Percentiles rank a stretch among this genome's conserved stretches.
phyloP scores from a whole-genome alignment of 371 early-diverging fungal species.

The Coemansia sp. region DNA sequence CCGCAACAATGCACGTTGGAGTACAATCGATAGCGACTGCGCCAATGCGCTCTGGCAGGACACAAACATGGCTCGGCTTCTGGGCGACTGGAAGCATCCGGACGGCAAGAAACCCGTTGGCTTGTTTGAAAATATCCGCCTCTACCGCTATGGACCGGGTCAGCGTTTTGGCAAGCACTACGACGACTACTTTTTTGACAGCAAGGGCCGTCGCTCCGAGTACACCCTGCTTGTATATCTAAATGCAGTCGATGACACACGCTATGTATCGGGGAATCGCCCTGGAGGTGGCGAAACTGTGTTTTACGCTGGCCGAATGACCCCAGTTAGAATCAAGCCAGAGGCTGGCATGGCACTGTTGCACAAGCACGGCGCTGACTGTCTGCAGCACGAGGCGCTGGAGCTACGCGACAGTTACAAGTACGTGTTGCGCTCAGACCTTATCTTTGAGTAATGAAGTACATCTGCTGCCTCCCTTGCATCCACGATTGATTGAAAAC shows the following conservation, averaged over 20 bases:
- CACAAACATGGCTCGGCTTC: conserved; percentile 56
- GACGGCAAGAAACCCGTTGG: conserved; percentile 54
- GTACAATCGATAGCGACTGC: conserved; percentile 55
- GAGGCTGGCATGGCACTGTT: conserved; percentile 64
- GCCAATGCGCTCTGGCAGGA: conserved; percentile 61
- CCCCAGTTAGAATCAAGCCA: conserved; percentile 58
- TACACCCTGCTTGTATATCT: conserved; percentile 72
- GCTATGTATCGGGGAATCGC: conserved; percentile 33
- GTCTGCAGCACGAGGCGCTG: conserved; percentile 72
- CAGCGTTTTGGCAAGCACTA: conserved; percentile 75
- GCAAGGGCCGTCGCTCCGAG: conserved; percentile 54
- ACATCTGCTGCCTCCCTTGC: neutral
- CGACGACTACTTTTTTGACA: conserved; percentile 67
- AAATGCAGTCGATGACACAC: conserved; percentile 53
- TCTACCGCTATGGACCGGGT: conserved; percentile 68
- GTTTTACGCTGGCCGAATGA: conserved; percentile 57
- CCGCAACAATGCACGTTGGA: conserved; percentile 68
- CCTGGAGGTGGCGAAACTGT: conserved; percentile 71
- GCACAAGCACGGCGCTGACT: conserved; percentile 73
- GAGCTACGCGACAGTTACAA: conserved; percentile 65
- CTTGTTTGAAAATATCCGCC: conserved; percentile 66
- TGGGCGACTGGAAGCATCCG: conserved; percentile 43
- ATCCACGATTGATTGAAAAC: neutral
- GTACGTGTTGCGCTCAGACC: conserved; percentile 73
- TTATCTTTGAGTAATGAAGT: conserved; percentile 52